phyloP scores from a whole-genome alignment of 2,329 filamentous ascomycete species.

The Alternaria sp. region DNA sequence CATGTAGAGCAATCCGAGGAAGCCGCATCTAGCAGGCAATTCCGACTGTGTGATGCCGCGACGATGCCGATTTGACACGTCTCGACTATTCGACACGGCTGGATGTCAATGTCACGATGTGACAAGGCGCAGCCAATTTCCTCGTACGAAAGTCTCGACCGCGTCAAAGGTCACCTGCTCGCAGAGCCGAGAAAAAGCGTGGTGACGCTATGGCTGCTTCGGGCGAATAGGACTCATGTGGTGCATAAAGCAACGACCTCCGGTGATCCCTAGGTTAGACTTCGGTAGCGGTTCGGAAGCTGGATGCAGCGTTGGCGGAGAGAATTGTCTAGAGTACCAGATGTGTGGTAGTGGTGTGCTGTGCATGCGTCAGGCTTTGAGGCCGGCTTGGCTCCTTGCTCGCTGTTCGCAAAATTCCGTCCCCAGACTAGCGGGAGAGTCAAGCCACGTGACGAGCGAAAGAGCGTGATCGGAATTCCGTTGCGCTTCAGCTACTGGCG shows the following conservation, averaged over 20 bases:
- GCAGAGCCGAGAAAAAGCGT: conserved; percentile 20
- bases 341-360: background rate
- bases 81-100: background rate
- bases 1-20: background rate
- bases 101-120: conserved; percentile 5
- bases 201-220: conserved; percentile 19
- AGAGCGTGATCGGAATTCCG: background rate
- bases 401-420: background rate
- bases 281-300: conserved; percentile 14
- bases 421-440: conserved; percentile 2
- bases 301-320: background rate
- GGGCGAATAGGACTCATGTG: conserved; percentile 23
- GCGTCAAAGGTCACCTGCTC: conserved; percentile 24
- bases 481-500: background rate
- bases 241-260: conserved; percentile 25
- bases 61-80: background rate
- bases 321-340: background rate
- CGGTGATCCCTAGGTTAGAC: conserved; percentile 12
- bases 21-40: background rate
- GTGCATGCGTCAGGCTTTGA: background rate
- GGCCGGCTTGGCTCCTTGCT: background rate
- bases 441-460: background rate
- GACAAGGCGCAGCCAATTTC: background rate
- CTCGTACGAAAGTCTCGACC: conserved; percentile 28
- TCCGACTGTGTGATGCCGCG: background rate